phyloP scores from a whole-genome alignment of 257 asterid species.

The Fraxinus pennsylvanica region DNA sequence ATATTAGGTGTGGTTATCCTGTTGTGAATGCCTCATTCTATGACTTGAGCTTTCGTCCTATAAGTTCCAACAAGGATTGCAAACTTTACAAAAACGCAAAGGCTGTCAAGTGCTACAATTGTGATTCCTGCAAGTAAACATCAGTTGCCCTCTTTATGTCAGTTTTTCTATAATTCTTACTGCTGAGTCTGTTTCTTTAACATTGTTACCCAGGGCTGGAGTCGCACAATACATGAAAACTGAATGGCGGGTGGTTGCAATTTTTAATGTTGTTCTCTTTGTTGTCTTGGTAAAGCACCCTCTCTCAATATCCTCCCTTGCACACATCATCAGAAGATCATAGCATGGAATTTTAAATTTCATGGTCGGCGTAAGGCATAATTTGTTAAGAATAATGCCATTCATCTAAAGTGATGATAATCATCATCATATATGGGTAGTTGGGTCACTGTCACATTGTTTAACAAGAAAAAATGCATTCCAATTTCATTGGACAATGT shows the following conservation, averaged over 20 bases:
- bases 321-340: background rate
- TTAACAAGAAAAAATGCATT: too few relatives aligned
- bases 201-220: conserved; percentile 66
- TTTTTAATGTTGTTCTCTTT: conserved; percentile 76
- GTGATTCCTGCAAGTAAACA: conserved; percentile 93
- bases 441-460: too few relatives aligned
- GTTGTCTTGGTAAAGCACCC: conserved; percentile 59
- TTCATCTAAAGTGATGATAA: too few relatives aligned
- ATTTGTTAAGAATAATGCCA: background rate
- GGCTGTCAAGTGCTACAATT: conserved; percentile 68
- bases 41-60: conserved; percentile 80
- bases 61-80: conserved; percentile 75
- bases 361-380: background rate
- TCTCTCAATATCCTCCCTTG: conserved; percentile 10
- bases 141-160: conserved; percentile 15
- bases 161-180: background rate
- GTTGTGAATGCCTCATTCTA: conserved; percentile 78
- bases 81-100: conserved; percentile 74
- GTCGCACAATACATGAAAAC: conserved; percentile 95
- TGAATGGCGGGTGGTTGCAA: conserved; percentile 94
- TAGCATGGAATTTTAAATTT: background rate
- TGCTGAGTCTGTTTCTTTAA: conserved; percentile 13
- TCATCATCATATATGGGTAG: too few relatives aligned
- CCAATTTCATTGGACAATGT: too few relatives aligned
- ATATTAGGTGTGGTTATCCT: conserved; percentile 83